Base-by-base conservation (phyloP, 2,329 filamentous ascomycete genomes). In the Hirsutella thompsonii region DNA sequence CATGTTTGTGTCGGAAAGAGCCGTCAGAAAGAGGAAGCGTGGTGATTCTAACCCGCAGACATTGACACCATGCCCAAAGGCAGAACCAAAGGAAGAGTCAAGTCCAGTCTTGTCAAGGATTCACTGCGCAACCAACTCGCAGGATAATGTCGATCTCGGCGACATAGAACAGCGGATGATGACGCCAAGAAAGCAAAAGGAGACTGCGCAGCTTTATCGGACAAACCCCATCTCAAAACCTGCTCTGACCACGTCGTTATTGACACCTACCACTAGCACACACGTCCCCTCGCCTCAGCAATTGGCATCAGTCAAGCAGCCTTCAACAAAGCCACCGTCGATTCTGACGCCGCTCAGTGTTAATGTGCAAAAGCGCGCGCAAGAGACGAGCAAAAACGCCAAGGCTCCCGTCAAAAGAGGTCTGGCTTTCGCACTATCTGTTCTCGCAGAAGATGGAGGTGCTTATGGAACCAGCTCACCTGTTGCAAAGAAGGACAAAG, bases 71-170 rank as follows among this genome's bases (percentile, higher is more conserved):
- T 62, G 53, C 39, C 47, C 74, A 36, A 75, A 76, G 49, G 44
- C 48, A 5, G 70, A 75, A 36, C 28, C 42, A 8, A 26, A 33
- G 3, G 49, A 48, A n/a, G 43, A 46, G 21, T 58, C 55, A 4
- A 61, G 58, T 35, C 58, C 56, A n/a, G 39, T 54, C 18, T 19
- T 50, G 14, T 41, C 50, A 2, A 37, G 44, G 3, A 47, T 48
- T 2, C 45, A 50, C 8, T 44, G 42, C 36, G 44, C 45, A 8
- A 44, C 67, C 44, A 49, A 58, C 18, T 61, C 66, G 1, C 63
- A 72, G 33, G 76, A 78, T 39, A 81, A 75, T 41, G 64, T 81
- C 39, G 78, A 83, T 51, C 62, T 82, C 2, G 61, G 56, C 13
- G 55, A 60, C 14, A 55, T 58, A 32, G 53, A 46, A 8, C 54